A percentile compares a stretch with the other conserved stretches of the same genome.
phyloP scores from a whole-genome alignment of 768 basidiomycete genomes.

The Cystofilobasidium ferigula region DNA sequence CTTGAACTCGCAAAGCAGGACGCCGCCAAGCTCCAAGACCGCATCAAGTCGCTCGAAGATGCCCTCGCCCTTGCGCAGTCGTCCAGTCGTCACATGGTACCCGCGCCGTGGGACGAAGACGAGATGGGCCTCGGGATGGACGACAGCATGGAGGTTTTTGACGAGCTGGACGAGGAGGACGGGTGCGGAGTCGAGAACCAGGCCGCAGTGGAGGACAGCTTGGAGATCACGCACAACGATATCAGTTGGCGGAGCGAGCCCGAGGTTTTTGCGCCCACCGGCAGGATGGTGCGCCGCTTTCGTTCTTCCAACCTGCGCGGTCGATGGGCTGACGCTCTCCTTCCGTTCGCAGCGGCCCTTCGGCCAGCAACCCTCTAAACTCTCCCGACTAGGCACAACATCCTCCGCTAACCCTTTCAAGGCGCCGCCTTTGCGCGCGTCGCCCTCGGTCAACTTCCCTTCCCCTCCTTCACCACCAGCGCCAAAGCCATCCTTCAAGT shows the following conservation, averaged over 20 bases:
- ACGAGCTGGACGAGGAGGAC: background rate
- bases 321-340: background rate
- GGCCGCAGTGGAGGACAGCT: background rate
- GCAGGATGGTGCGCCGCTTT: background rate
- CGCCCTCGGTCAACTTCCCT: background rate
- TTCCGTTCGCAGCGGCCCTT: background rate
- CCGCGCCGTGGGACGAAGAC: background rate
- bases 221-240: background rate
- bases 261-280: background rate
- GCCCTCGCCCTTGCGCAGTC: background rate
- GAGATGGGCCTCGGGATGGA: background rate
- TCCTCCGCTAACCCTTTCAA: background rate
- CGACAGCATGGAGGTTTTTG: background rate
- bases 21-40: too few relatives aligned
- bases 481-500: background rate
- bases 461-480: background rate
- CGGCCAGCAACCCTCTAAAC: background rate
- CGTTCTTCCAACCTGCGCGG: background rate
- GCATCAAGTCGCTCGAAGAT: background rate
- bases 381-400: background rate
- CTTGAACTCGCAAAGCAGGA: background rate
- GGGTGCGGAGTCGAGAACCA: background rate
- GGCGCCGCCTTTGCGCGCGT: background rate
- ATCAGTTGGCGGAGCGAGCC: constrained; percentile 11
- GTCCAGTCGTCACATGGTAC: background rate